Percentiles rank a stretch among this genome's conserved stretches.
Conservation (phyloP, 768 basidiomycete species). For the Tylopilus felleus region DNA sequence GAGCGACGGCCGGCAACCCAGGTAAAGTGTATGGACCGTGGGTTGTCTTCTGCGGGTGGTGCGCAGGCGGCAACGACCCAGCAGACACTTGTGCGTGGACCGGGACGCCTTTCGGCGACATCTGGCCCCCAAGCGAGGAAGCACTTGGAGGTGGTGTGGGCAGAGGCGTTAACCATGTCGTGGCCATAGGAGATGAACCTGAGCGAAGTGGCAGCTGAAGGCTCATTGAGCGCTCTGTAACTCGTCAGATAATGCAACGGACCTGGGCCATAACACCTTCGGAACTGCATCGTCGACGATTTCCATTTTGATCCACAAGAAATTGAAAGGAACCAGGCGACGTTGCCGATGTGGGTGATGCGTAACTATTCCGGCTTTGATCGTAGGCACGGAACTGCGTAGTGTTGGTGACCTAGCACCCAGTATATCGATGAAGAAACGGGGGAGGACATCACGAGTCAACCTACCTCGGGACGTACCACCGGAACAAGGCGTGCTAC, state of each 20-base stretch:
- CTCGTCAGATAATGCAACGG: conserved; percentile 1
- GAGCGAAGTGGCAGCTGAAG: conserved; percentile 13
- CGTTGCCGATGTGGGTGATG: conserved; percentile 6
- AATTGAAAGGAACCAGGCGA: conserved; percentile 1
- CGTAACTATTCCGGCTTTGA: conserved; percentile 6
- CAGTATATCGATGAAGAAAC: neutral
- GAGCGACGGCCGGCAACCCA: conserved; percentile 1
- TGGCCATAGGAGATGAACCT: conserved; percentile 7
- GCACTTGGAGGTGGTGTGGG: conserved; percentile 22
- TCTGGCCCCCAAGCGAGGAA: conserved; percentile 4
- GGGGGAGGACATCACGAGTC: neutral
- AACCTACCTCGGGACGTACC: conserved; percentile 12
- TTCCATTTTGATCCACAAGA: conserved; percentile 3
- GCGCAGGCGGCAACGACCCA: conserved; percentile 8
- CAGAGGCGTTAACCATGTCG: conserved; percentile 16
- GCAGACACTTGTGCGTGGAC: conserved; percentile 7
- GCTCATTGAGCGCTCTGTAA: neutral
- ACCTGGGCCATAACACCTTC: conserved; percentile 19
- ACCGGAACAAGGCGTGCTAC: conserved; percentile 4
- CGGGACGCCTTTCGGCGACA: conserved; percentile 8
- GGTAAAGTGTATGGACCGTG: conserved; percentile 3
- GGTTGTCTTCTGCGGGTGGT: neutral
- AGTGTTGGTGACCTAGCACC: neutral
- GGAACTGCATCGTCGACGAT: conserved; percentile 14
- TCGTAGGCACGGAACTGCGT: neutral